Percentiles rank a stretch among this genome's conserved stretches.
Conservation (phyloP, 2,329 filamentous ascomycete species). For the Ilyonectria destructans region DNA sequence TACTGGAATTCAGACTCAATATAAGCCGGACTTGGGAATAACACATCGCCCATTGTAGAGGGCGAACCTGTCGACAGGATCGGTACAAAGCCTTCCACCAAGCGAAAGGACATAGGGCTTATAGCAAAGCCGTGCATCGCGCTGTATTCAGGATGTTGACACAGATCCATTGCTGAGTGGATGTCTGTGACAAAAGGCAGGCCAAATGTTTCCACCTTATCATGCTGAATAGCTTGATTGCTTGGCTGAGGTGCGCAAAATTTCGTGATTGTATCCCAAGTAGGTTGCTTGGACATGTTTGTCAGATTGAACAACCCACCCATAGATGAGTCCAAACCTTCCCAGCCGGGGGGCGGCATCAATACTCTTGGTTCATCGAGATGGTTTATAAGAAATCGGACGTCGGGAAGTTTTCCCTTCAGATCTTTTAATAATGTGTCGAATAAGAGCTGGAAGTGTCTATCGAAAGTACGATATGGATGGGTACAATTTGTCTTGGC, state of each 20-base stretch:
- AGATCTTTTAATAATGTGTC: conserved; percentile 50
- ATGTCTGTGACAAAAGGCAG: conserved; percentile 58
- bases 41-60: conserved; percentile 67
- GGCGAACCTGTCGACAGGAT: conserved; percentile 63
- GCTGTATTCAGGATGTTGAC: conserved; percentile 62
- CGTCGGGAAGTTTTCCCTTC: conserved; percentile 52
- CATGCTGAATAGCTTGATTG: neutral
- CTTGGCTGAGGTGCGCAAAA: conserved; percentile 43
- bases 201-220: conserved; percentile 40
- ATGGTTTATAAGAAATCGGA: conserved; percentile 63
- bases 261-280: conserved; percentile 54
- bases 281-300: conserved; percentile 48
- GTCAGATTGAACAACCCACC: conserved; percentile 38
- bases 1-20: conserved; percentile 61
- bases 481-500: conserved; percentile 55
- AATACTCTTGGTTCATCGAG: conserved; percentile 65
- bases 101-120: conserved; percentile 59
- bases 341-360: conserved; percentile 38
- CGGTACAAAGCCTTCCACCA: conserved; percentile 61
- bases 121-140: conserved; percentile 63
- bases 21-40: conserved; percentile 69
- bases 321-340: neutral
- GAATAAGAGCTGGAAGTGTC: conserved; percentile 54
- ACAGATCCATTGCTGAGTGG: conserved; percentile 56
- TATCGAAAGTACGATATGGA: conserved; percentile 52